phyloP scores from a whole-genome alignment of 441 rosid species.

The Arabidopsis hybrid region DNA sequence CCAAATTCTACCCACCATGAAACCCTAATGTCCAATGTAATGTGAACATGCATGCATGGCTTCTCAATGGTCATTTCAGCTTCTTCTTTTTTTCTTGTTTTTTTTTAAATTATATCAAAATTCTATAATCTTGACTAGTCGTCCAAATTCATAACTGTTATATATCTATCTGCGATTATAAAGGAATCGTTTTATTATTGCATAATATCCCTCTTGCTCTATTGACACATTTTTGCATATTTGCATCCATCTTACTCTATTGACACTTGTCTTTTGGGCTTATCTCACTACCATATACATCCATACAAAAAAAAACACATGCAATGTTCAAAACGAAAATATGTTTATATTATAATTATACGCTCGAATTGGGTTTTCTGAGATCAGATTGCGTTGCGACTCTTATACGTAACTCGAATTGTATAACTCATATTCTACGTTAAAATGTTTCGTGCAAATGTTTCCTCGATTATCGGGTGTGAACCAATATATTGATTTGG shows the following conservation, averaged over 20 bases:
- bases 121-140: conserved; percentile 16
- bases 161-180: not conserved
- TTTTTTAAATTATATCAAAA: not conserved
- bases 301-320: conserved; percentile 12
- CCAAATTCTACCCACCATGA: conserved; percentile 89
- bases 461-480: conserved; percentile 33
- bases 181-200: conserved; percentile 6
- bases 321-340: not conserved
- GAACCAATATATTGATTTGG: conserved; percentile 26
- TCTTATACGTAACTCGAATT: conserved; percentile 25
- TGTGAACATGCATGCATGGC: conserved; percentile 48
- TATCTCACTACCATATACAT: conserved; percentile 11
- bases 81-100: no score
- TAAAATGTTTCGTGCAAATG: conserved; percentile 32
- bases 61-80: conserved; percentile 14
- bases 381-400: conserved; percentile 12
- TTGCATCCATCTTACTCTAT: conserved; percentile 22
- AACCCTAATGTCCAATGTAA: conserved; percentile 47
- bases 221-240: not conserved
- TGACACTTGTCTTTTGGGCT: conserved; percentile 34
- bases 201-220: conserved; percentile 12
- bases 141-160: conserved; percentile 10
- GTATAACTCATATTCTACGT: conserved; percentile 32
- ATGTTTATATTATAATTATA: conserved; percentile 7
- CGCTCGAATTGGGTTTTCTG: not conserved